Evolutionary conservation across 169 alveolate species (phyloP).

Genomic region (Cyclospora cayetanensis): DNA sequence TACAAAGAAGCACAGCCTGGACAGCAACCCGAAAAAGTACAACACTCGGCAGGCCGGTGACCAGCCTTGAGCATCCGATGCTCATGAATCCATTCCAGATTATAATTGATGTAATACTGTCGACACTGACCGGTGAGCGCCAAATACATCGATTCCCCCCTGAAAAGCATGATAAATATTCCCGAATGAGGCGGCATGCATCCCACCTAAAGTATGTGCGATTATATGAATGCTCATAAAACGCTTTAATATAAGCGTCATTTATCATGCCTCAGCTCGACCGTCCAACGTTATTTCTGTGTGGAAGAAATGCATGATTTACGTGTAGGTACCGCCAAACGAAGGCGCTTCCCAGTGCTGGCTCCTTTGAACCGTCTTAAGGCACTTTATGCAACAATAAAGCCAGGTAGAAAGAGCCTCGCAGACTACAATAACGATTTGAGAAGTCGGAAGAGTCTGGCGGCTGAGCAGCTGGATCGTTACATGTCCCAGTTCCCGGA

Average conservation of each 20-base stretch:
- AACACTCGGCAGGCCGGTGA: neutral
- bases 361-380: slow-evolving; percentile 15
- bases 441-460: neutral
- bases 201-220: neutral
- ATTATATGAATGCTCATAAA: neutral
- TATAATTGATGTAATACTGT: neutral
- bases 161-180: neutral
- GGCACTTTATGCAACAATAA: neutral
- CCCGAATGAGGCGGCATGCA: neutral
- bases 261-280: neutral
- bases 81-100: slow-evolving; percentile 42
- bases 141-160: neutral
- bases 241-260: neutral
- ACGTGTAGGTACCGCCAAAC: slow-evolving; percentile 13
- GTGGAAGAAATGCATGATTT: neutral
- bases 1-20: neutral
- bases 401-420: slow-evolving; percentile 20
- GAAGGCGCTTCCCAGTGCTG: slow-evolving; percentile 9
- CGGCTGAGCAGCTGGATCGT: neutral
- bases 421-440: slow-evolving; percentile 1
- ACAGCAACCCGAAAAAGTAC: neutral
- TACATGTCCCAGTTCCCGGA: neutral
- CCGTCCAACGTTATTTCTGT: neutral
- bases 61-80: slow-evolving; percentile 2
- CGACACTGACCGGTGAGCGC: neutral